phyloP scores from a whole-genome alignment of 2,329 filamentous ascomycete species.

The Aureobasidium sp. region DNA sequence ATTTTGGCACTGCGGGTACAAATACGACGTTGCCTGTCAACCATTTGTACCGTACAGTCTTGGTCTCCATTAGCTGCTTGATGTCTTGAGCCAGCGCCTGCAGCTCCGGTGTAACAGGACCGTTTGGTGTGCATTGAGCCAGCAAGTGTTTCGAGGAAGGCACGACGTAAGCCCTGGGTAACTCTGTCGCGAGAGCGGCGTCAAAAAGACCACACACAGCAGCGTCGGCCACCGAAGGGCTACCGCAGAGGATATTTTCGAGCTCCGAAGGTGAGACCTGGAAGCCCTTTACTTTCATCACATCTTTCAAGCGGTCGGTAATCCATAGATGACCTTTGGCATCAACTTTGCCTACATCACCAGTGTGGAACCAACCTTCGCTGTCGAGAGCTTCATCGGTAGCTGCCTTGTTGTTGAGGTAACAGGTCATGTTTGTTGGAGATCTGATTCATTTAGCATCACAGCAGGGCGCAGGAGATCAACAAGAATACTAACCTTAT shows the following conservation, averaged over 20 bases:
- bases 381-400: conserved; percentile 21
- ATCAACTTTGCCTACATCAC: conserved; percentile 35
- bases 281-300: conserved; percentile 31
- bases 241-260: conserved; percentile 25
- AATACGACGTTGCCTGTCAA: conserved; percentile 28
- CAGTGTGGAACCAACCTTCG: conserved; percentile 24
- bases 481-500: background rate
- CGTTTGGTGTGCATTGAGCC: conserved; percentile 31
- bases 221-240: conserved; percentile 24
- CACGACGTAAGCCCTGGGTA: conserved; percentile 23
- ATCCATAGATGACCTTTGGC: conserved; percentile 27
- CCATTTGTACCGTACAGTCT: conserved; percentile 43
- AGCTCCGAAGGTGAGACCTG: conserved; percentile 31
- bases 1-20: conserved; percentile 27
- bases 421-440: conserved; percentile 20
- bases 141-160: conserved; percentile 3
- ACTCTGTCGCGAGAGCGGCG: conserved; percentile 19
- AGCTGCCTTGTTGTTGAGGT: conserved; percentile 28
- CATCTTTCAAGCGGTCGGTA: conserved; percentile 30
- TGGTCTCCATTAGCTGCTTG: conserved; percentile 37
- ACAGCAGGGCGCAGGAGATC: background rate
- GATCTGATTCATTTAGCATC: conserved; percentile 19
- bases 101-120: conserved; percentile 30
- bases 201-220: conserved; percentile 24
- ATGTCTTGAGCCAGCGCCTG: conserved; percentile 34